Evolutionary conservation across 2,329 filamentous ascomycete genomes (phyloP).

Genomic region (Fusarium redolens): DNA sequence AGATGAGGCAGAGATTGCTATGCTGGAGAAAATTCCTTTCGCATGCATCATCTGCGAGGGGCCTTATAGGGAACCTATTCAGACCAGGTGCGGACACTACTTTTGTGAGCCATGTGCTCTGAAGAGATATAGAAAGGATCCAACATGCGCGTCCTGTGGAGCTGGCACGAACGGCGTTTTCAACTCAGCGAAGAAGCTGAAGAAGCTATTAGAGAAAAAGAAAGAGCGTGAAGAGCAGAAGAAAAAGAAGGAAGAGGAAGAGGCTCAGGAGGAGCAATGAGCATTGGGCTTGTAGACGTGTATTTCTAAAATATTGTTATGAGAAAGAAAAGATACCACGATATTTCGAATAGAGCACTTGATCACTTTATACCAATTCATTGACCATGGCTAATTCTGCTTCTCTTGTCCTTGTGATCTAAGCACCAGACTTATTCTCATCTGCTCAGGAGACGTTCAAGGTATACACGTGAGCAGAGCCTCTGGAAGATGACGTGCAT

Average conservation of each 20-base stretch:
- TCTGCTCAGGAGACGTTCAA: neutral
- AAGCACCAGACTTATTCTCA: constrained; percentile 11
- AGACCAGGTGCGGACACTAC: constrained; percentile 94
- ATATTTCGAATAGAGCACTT: neutral
- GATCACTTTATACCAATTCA: neutral
- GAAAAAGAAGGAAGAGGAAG: constrained; percentile 65
- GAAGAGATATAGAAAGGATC: constrained; percentile 86
- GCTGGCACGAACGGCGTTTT: constrained; percentile 90
- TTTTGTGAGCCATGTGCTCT: constrained; percentile 94
- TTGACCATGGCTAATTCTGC: neutral
- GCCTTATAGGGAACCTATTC: constrained; percentile 80
- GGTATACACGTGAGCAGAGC: constrained; percentile 21
- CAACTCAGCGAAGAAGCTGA: constrained; percentile 85
- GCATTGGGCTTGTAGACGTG: neutral
- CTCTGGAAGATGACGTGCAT: constrained; percentile 34
- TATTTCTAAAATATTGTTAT: neutral
- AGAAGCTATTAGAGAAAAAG: constrained; percentile 82
- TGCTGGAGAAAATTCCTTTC: constrained; percentile 88
- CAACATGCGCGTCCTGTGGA: constrained; percentile 86
- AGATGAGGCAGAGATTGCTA: constrained; percentile 71
- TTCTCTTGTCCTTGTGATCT: constrained; percentile 17
- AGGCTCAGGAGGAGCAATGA: constrained; percentile 53
- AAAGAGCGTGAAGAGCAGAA: constrained; percentile 68
- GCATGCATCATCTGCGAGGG: constrained; percentile 88
- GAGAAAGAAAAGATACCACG: constrained; percentile 22